Evolutionary conservation across 352 stramenopile genomes (phyloP).

Genomic region (Globisporangium recalcitrans): DNA sequence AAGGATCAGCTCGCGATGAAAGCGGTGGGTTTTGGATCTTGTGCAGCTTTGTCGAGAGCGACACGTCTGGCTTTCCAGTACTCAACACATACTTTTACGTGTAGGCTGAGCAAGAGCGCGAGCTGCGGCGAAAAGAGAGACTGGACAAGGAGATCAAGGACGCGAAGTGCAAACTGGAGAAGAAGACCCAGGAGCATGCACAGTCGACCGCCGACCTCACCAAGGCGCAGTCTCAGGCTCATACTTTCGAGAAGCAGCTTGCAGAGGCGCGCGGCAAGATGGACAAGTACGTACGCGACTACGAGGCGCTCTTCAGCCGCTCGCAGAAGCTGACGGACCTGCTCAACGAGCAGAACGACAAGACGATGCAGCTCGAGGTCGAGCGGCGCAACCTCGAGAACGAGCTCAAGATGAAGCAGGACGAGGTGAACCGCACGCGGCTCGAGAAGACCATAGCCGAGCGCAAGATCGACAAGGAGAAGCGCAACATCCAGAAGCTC

Average conservation of each 20-base stretch:
- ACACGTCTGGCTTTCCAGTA: background rate
- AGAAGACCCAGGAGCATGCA: constrained; percentile 64
- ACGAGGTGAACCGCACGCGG: constrained; percentile 80
- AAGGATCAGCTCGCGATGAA: constrained; percentile 86
- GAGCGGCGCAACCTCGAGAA: constrained; percentile 77
- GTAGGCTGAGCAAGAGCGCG: constrained; percentile 81
- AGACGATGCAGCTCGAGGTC: constrained; percentile 78
- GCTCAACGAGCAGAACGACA: constrained; percentile 90
- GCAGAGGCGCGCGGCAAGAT: constrained; percentile 77
- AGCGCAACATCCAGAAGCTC: constrained; percentile 81
- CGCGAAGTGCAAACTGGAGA: constrained; percentile 84
- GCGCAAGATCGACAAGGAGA: constrained; percentile 86
- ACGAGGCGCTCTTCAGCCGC: constrained; percentile 87
- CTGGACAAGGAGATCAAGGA: constrained; percentile 92
- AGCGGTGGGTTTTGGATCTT: constrained; percentile 26
- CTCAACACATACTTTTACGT: constrained; percentile 11
- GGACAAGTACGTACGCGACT: constrained; percentile 92
- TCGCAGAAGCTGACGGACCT: constrained; percentile 92
- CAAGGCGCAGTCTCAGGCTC: constrained; percentile 63
- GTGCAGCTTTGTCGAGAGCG: constrained; percentile 8
- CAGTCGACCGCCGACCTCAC: constrained; percentile 44
- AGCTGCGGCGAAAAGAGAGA: constrained; percentile 85
- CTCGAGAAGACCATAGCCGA: constrained; percentile 90
- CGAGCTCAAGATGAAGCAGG: constrained; percentile 78
- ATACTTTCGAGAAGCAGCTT: constrained; percentile 86